Base-by-base conservation (phyloP, 805 yeast genomes). In the Sugiyamaella marilandica region DNA sequence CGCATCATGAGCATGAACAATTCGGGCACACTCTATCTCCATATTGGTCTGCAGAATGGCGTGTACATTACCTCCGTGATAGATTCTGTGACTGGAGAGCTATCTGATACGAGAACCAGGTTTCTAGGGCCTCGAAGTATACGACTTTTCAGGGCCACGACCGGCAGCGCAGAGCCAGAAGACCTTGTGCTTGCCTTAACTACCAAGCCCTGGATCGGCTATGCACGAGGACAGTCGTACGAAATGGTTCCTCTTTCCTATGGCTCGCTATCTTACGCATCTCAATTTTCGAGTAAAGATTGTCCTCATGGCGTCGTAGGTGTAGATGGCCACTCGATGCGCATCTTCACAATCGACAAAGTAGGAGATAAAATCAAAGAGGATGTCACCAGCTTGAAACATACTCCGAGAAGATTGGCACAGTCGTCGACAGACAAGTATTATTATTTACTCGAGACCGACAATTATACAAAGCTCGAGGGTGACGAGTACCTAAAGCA, bases 11-110 rank as follows among this genome's bases (percentile, higher is more conserved):
- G 60, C n/a, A 66, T 70, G 73, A 29, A 41, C 3, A 59, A 53
- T 2, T 47, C 54, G 10, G 45, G 45, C 8, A 55, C 61, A 8
- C 55, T 71, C 2, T 74, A 70, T 54, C 75, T 87, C 10, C 95
- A 90, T 66, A 77, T 89, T 47, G 97, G 97, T 1, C 75, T 90
- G 74, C 77, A 71, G n/a, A 87, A 83, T 65, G 98, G 98, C 18
- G 80, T 91, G 1, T 88, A 85, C 68, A 82, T 83, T 1, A 72
- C 84, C 14, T 78, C 88, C 0, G 68, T 71, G 5, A 59, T 90
- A 36, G 88, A 86, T 62, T 62, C 65, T 0, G 61, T 70, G 3
- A 73, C 84, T 2, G 97, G 96, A 2, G 75, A 80, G 18, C 65
- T 85, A 11, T 70, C 78, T 0, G 84, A 85, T 57, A 79, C 89